Evolutionary conservation across 306 rosid genomes (phyloP).

Genomic region (Sophora flavescens): DNA sequence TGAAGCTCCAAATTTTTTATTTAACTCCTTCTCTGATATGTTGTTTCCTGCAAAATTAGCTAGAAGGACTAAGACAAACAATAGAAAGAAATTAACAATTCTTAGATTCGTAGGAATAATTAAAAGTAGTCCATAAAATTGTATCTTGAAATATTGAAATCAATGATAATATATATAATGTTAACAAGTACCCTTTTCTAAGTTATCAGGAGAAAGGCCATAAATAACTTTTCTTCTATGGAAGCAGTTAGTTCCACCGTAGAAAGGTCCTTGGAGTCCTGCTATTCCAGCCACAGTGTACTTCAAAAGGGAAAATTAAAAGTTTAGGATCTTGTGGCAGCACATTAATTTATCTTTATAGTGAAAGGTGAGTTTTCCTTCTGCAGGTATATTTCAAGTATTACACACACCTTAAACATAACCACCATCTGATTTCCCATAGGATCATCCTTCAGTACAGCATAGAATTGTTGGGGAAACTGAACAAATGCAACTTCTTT

Average conservation of each 20-base stretch:
- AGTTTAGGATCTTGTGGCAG: neutral
- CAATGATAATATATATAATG: neutral
- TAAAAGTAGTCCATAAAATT: neutral
- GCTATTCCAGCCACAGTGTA: conserved; percentile 45
- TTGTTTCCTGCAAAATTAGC: conserved; percentile 44
- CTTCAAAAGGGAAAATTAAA: conserved; percentile 31
- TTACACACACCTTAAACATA: conserved; percentile 42
- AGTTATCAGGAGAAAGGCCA: conserved; percentile 54
- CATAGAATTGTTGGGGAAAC: conserved; percentile 62
- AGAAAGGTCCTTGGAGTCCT: conserved; percentile 67
- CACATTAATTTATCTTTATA: neutral
- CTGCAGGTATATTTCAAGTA: neutral
- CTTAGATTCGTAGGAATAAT: neutral
- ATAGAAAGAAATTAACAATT: neutral
- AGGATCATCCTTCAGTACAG: conserved; percentile 69
- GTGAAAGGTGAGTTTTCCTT: neutral
- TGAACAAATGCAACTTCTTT: conserved; percentile 69
- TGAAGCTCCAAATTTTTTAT: conserved; percentile 61
- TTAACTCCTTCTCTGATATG: conserved; percentile 36
- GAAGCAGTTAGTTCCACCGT: conserved; percentile 66
- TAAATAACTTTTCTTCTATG: conserved; percentile 74
- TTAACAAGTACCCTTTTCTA: conserved; percentile 36
- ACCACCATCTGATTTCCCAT: conserved; percentile 56
- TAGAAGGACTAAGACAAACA: neutral
- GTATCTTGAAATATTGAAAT: neutral